Evolutionary conservation across 169 alveolate species (phyloP), one percentile per base, ranked within the genome.

Genomic region (Eimeria tenella): DNA sequence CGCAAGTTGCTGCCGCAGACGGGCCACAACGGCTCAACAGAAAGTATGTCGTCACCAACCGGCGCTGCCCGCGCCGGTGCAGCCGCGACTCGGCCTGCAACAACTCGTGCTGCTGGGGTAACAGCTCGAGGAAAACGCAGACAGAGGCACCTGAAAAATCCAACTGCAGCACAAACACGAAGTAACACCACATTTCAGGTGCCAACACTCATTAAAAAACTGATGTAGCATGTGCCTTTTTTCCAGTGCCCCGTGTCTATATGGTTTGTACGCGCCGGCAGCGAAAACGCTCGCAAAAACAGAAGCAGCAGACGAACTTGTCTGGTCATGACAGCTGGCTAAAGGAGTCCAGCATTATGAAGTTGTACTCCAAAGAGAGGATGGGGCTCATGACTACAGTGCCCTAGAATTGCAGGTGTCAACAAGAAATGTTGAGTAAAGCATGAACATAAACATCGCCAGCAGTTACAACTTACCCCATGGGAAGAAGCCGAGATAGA

Each of bases 71-170:
- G 4, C 95, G 58, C 25, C 95, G 95, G 68, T 92, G 95, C 50
- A 92, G 86, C 23, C 95, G 93, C 71, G 92, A 79, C 93, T 92
- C 95, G 6, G 95, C 95, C 77, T 92, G 95, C 74, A 79, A 58
- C 31, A 92, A 93, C 87, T 81, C 95, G 93, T 92, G 95, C 58
- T 79, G 93, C 55, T 62, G 86, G 9, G 92, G 93, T 10, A 82
- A 93, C 74, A 92, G 62, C 87, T 92, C 95, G 56, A 82, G 79
- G 70, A 92, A 92, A 53, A 92, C 79, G 50, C 95, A 79, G 25
- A 82, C 95, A 52, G 86, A 73, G 56, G 95, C 95, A 0, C 58
- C 88, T 4, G 95, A 92, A 50, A 92, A 65, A 21, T 92, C 95
- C 65, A 92, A 52, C 95, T 92, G 95, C 87, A 25, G 21, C 83